Evolutionary conservation across 495 filamentous ascomycete species (phyloP).

Genomic region (Entonaema liquescens): DNA sequence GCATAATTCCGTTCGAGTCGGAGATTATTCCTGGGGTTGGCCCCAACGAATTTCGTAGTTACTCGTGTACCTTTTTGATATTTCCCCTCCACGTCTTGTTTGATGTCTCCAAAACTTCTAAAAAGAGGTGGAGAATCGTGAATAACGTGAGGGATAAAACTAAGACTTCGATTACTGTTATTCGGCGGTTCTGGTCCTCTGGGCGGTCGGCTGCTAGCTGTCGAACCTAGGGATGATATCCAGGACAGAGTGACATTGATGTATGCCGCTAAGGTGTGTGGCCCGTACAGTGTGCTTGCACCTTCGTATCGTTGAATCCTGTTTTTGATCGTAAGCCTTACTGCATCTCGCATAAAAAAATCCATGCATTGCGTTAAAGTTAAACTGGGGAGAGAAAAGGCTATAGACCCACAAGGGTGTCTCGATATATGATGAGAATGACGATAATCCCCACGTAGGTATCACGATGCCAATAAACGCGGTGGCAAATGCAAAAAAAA

Average conservation of each 20-base stretch:
- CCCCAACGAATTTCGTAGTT: slow-evolving; percentile 78
- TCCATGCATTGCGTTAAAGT: background rate
- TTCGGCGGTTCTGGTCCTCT: slow-evolving; percentile 77
- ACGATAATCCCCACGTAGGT: background rate
- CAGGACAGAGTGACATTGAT: slow-evolving; percentile 82
- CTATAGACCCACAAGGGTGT: background rate
- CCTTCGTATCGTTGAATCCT: slow-evolving; percentile 92
- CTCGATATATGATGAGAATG: slow-evolving; percentile 5
- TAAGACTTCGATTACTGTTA: slow-evolving; percentile 80
- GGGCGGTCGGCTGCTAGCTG: slow-evolving; percentile 56
- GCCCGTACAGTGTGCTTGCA: slow-evolving; percentile 92
- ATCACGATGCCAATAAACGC: background rate
- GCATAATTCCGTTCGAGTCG: slow-evolving; percentile 81
- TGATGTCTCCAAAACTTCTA: slow-evolving; percentile 78
- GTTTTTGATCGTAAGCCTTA: slow-evolving; percentile 21
- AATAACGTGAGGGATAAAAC: slow-evolving; percentile 83
- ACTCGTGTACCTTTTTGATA: slow-evolving; percentile 68
- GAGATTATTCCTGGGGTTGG: slow-evolving; percentile 90
- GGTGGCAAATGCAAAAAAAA: background rate
- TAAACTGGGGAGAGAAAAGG: slow-evolving; percentile 2
- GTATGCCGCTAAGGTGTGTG: slow-evolving; percentile 89
- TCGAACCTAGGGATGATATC: slow-evolving; percentile 71
- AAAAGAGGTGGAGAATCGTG: slow-evolving; percentile 76
- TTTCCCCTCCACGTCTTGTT: slow-evolving; percentile 61
- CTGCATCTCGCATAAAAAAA: background rate